Conservation (phyloP, 257 asterid genomes). For the Penstemon davidsonii region DNA sequence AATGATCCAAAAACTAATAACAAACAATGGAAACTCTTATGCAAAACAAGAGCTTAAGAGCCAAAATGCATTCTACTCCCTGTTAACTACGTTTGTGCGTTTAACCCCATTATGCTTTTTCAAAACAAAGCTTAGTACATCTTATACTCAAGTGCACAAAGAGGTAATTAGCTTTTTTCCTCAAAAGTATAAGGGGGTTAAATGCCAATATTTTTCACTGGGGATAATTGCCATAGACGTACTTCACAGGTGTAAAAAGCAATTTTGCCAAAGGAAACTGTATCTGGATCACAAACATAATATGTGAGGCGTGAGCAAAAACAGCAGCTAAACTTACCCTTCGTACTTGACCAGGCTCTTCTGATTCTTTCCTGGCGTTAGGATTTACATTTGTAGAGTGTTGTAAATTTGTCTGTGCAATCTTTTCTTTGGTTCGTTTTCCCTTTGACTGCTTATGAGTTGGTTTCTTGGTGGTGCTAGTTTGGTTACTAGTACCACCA, state of each 20-base stretch:
- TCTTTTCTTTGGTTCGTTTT: constrained; percentile 33
- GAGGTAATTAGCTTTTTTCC: too few species aligned
- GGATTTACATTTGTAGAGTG: constrained; percentile 29
- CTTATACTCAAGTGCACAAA: too few species aligned
- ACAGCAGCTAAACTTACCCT: constrained; percentile 49
- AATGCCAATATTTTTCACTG: too few species aligned
- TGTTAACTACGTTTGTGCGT: too few species aligned
- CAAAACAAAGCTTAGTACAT: too few species aligned
- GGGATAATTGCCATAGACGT: too few species aligned
- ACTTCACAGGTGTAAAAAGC: too few species aligned
- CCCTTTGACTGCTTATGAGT: constrained; percentile 40
- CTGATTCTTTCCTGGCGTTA: constrained; percentile 27
- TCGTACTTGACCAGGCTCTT: constrained; percentile 49
- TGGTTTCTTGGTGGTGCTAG: constrained; percentile 28
- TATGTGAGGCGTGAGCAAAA: background rate
- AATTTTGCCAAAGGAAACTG: too few species aligned
- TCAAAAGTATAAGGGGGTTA: too few species aligned
- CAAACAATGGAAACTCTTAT: background rate
- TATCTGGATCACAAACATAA: too few species aligned
- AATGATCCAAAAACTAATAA: background rate
- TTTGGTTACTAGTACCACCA: constrained; percentile 32
- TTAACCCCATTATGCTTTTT: too few species aligned
- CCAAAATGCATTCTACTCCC: background rate
- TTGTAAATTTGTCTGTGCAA: constrained; percentile 23
- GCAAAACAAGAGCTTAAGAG: background rate